phyloP scores from a whole-genome alignment of 176 grass and related monocot genomes.

The Phyllostachys edulis region DNA sequence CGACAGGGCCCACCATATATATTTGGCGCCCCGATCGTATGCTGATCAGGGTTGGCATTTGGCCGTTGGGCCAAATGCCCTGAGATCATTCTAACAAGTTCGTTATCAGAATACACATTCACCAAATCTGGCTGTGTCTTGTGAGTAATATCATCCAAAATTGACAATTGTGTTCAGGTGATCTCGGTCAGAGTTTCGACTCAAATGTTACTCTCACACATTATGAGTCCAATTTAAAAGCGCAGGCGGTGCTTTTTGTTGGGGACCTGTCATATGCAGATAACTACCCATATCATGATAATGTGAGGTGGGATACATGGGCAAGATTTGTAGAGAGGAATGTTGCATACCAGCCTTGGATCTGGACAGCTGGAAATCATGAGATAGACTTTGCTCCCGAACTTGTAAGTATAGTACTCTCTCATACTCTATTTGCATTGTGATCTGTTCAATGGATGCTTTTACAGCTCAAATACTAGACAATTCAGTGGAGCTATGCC shows the following conservation, averaged over 20 bases:
- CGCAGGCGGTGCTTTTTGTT: constrained; percentile 66
- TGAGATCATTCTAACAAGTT: too few species aligned
- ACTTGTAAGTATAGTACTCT: constrained; percentile 54
- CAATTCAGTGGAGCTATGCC: neutral
- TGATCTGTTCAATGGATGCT: neutral
- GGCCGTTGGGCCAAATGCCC: too few species aligned
- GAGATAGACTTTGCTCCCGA: constrained; percentile 85
- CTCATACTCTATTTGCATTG: neutral
- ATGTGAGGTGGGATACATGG: constrained; percentile 96
- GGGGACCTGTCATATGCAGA: constrained; percentile 90
- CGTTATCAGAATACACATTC: neutral
- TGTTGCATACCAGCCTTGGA: constrained; percentile 90
- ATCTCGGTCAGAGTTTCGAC: constrained; percentile 87
- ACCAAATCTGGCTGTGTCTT: neutral
- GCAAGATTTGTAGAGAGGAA: constrained; percentile 85
- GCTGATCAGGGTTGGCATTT: too few species aligned
- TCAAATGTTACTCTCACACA: constrained; percentile 79
- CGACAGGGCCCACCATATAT: too few species aligned
- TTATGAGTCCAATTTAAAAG: constrained; percentile 71
- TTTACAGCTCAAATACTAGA: neutral
- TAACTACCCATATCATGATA: constrained; percentile 76
- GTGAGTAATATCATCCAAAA: neutral
- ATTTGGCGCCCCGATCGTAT: too few species aligned
- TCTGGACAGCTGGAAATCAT: constrained; percentile 94
- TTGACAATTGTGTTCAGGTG: constrained; percentile 51